Evolutionary conservation across 2,329 filamentous ascomycete genomes (phyloP).

Genomic region (Pseudogymnoascus sp.): DNA sequence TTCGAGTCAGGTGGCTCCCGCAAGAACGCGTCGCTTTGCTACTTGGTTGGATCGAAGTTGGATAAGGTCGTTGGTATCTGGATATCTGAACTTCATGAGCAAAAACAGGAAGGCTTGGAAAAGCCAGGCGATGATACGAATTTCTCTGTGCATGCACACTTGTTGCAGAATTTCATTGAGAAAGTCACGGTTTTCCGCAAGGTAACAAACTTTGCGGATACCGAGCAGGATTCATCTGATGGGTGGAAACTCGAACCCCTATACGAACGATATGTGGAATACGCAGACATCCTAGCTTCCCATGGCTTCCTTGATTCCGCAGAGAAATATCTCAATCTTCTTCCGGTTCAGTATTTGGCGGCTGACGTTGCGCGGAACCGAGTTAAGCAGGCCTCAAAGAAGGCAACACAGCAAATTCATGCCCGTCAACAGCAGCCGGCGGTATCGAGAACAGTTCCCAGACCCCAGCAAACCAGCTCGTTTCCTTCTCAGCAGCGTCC

Average conservation of each 20-base stretch:
- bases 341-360: slow-evolving; percentile 74
- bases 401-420: slow-evolving; percentile 34
- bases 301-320: slow-evolving; percentile 82
- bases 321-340: slow-evolving; percentile 81
- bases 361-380: slow-evolving; percentile 81
- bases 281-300: slow-evolving; percentile 86
- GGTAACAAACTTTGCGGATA: slow-evolving; percentile 83
- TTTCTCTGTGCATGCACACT: slow-evolving; percentile 85
- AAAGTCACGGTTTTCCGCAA: slow-evolving; percentile 96
- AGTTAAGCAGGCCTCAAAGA: slow-evolving; percentile 74
- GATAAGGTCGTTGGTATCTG: slow-evolving; percentile 96
- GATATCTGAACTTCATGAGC: slow-evolving; percentile 80
- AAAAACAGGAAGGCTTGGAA: slow-evolving; percentile 66
- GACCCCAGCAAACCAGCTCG: slow-evolving; percentile 30
- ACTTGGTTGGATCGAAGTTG: slow-evolving; percentile 86
- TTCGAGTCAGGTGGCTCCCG: slow-evolving; percentile 60
- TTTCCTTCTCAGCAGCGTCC: slow-evolving; percentile 42
- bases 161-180: slow-evolving; percentile 89
- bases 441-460: slow-evolving; percentile 33
- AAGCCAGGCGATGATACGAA: slow-evolving; percentile 63
- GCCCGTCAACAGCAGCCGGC: slow-evolving; percentile 26
- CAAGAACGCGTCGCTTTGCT: slow-evolving; percentile 95
- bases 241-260: slow-evolving; percentile 84
- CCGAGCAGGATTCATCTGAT: slow-evolving; percentile 58
- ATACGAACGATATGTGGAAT: slow-evolving; percentile 94